These are phyloP conservation scores for Fusarium mangiferae DNA, from an alignment of 2,329 filamentous ascomycete genomes.

Conservation along the genomic window DNA sequence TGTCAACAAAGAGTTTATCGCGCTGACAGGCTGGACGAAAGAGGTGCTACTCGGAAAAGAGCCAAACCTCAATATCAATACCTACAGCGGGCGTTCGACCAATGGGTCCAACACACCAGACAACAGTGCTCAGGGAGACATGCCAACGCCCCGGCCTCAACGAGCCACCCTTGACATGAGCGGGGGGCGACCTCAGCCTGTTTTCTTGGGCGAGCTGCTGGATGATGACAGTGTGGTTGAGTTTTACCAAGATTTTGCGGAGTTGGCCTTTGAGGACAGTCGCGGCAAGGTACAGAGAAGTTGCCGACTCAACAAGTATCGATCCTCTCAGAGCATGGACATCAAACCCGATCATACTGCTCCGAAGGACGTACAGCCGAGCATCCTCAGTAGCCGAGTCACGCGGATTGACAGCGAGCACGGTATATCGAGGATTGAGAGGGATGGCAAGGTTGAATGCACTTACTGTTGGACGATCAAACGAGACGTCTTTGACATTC, in stretches of 20 bases:
- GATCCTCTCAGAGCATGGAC: slow-evolving; percentile 71
- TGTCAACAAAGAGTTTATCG: slow-evolving; percentile 96
- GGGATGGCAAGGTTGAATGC: slow-evolving; percentile 92
- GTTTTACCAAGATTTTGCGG: slow-evolving; percentile 95
- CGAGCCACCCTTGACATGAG: slow-evolving; percentile 55
- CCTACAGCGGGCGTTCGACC: slow-evolving; percentile 55
- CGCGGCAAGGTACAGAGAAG: slow-evolving; percentile 84
- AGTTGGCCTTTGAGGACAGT: slow-evolving; percentile 91
- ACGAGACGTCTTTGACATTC: slow-evolving; percentile 96
- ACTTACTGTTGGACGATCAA: slow-evolving; percentile 98
- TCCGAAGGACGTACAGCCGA: slow-evolving; percentile 55
- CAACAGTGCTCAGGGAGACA: slow-evolving; percentile 48
- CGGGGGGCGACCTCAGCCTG: slow-evolving; percentile 72
- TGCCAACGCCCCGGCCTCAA: slow-evolving; percentile 63
- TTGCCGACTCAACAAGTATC: slow-evolving; percentile 91
- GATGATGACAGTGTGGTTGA: slow-evolving; percentile 94
- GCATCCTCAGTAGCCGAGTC: slow-evolving; percentile 68
- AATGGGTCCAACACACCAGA: slow-evolving; percentile 50
- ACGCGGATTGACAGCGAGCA: slow-evolving; percentile 76
- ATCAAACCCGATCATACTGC: slow-evolving; percentile 51
- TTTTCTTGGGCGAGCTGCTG: slow-evolving; percentile 91
- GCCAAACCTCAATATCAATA: slow-evolving; percentile 87
- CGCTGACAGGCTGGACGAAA: slow-evolving; percentile 93
- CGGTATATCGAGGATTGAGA: slow-evolving; percentile 83
- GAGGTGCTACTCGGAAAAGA: slow-evolving; percentile 89